Evolutionary conservation across 768 basidiomycete species (phyloP), one percentile per base, ranked within the genome.

Genomic region (Collybiopsis confluens): DNA sequence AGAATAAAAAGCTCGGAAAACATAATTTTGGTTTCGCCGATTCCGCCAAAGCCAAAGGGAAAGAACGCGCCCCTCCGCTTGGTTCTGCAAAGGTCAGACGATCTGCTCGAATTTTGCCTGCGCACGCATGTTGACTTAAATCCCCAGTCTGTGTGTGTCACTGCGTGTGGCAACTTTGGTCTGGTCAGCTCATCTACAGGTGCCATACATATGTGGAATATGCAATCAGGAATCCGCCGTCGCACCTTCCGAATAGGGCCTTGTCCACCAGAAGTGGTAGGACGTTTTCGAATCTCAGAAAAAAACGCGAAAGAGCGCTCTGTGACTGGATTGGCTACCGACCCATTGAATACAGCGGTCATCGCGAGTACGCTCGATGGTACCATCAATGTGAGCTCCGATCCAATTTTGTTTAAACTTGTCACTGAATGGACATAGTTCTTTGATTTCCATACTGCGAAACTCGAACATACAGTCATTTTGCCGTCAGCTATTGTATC

Each of bases 101-200:
- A 16, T 30, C 26, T 16, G 20, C 4, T 18, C n/a, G n/a, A 15
- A 23, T 21, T 27, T 35, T 20, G 15, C 15, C 27, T 13, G 26
- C 2, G 16, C 8, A 36, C 8, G 18, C 4, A 5, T 2, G 9
- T 16, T 28, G 21, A 50, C 10, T 52, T 53, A 35, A 56, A 46
- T 30, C 51, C 37, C 6, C 59, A 91, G 89, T 80, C 87, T 13
- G 90, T 95, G 16, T 90, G 87, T 58, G 88, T 98, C 18, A 88
- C 94, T 3, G 88, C 92, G 0, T 99, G 97, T 64, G 97, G 97
- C 7, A 98, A 98, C 64, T 99, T 98, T 64, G 92, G 90, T 26
- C 68, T 98, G 10, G 92, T 83, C 3, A 85, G 92, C 23, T 88
- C 88, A 1, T 90, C 90, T 2, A 86, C 82, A 0, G 90, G 91